These are phyloP conservation scores for Carex scoparia DNA, from an alignment of 176 grass and related monocot species.

Conservation along the genomic window DNA sequence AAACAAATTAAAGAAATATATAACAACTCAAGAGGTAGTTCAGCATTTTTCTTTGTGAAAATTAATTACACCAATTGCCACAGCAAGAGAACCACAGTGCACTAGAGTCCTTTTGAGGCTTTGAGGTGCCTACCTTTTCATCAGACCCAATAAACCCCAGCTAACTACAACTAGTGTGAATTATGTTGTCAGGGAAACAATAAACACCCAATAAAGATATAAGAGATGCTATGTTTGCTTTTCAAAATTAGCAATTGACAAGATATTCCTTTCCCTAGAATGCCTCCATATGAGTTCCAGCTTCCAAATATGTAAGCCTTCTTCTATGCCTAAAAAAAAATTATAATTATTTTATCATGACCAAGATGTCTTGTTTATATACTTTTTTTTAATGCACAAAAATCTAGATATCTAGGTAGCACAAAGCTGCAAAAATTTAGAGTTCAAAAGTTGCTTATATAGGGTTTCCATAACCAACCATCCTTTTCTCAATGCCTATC, in stretches of 20 bases:
- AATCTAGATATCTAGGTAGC: neutral
- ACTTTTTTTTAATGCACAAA: neutral
- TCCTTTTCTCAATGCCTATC: neutral
- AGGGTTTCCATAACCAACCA: neutral
- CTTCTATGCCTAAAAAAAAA: neutral
- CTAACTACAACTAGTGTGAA: constrained; percentile 7
- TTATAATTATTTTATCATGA: neutral
- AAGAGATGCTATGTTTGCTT: neutral
- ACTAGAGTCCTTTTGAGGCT: neutral
- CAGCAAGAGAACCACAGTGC: neutral
- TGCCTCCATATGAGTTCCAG: neutral
- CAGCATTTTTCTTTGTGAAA: neutral
- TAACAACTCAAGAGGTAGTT: neutral
- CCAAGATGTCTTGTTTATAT: neutral
- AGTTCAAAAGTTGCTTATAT: neutral
- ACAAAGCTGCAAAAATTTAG: neutral
- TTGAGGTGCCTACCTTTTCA: neutral
- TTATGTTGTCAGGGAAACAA: constrained; percentile 11
- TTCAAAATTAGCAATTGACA: constrained; percentile 18
- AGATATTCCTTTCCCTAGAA: constrained; percentile 2
- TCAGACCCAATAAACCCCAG: constrained; percentile 9
- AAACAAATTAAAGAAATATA: neutral
- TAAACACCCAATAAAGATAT: constrained; percentile 15
- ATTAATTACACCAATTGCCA: neutral
- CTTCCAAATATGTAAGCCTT: neutral